Base-by-base conservation (phyloP, 1,139 yeast species). In the Saccharomycopsis phalli region DNA sequence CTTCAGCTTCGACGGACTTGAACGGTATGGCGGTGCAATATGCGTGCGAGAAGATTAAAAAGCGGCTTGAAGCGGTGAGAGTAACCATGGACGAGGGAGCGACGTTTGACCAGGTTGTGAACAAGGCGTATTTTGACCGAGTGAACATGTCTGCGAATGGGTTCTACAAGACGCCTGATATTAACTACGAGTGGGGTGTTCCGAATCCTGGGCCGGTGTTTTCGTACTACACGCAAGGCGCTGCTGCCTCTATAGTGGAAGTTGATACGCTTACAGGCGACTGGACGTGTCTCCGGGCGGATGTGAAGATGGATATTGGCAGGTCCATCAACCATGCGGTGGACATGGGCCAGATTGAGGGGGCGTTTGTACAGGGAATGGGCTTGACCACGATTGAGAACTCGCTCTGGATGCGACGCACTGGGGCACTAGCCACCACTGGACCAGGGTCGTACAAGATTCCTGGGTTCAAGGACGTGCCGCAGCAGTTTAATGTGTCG, bases 391-490 rank as follows among this genome's bases (percentile, higher is more conserved):
- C 71, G 1, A 61, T 67, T 50, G 71, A 66, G 46, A 70, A 67
- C 49, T 60, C 68, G 1, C 49, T 67, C 37, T 66, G 71, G 71
- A 51, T 63, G 37, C 53, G 60, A 30, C 58, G 58, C 34, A 58
- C 56, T 20, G 69, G 71, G 8, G 51, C 60, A 2, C 50, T 67
- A 28, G 60, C 65, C 47, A 67, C 71, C 1, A 55, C 67, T 11
- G 71, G 71, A 1, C 71, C 71, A 3, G 71, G 71, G 21, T 62
- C 62, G n/a, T 66, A 66, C 51, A 67, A 67, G 45, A 76, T 74
- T 46, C 94, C 94, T 0, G 83, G 86, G 1, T 58, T 59, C 6
- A 56, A 61, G 26, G 57, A 57, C 41, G 73, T 76, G 37, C 91
- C 77, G 21, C 56, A 66, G 60, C 59, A 41, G 71, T 82, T 16